phyloP scores from a whole-genome alignment of 2,329 filamentous ascomycete genomes.

The Aspergillus bombycis region DNA sequence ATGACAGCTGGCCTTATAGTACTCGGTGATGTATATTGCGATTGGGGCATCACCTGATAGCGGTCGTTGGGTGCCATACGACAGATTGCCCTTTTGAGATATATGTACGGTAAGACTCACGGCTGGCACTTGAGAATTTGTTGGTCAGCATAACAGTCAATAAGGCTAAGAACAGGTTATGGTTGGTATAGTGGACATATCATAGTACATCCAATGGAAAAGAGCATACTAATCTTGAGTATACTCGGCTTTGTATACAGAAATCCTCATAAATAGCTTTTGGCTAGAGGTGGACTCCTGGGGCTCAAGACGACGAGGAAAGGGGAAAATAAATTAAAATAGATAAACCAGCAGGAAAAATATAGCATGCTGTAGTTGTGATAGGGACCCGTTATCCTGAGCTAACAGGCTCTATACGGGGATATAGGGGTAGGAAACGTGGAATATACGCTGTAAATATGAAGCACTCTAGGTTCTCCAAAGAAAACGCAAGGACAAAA shows the following conservation, averaged over 20 bases:
- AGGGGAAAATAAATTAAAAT: too few species aligned
- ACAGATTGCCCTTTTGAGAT: background rate
- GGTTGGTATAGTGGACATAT: background rate
- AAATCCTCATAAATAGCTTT: background rate
- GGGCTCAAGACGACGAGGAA: background rate
- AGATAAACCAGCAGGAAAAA: background rate
- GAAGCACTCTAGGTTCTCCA: background rate
- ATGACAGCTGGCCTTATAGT: background rate
- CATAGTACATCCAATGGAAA: background rate
- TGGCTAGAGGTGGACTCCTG: background rate
- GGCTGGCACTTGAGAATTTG: too few species aligned
- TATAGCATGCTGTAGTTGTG: slow-evolving; percentile 29
- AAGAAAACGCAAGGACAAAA: background rate
- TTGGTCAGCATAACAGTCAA: too few species aligned
- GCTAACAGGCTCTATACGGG: slow-evolving; percentile 39
- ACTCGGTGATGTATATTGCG: background rate
- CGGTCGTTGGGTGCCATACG: background rate
- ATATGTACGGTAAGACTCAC: background rate
- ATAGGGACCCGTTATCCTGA: slow-evolving; percentile 48
- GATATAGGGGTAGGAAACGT: background rate
- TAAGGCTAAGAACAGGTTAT: too few species aligned
- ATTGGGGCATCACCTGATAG: background rate
- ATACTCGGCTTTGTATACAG: background rate
- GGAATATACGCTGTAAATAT: background rate
- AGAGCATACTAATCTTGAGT: background rate